Conservation (phyloP, 2,329 filamentous ascomycete genomes). For the Fusarium chuoi region DNA sequence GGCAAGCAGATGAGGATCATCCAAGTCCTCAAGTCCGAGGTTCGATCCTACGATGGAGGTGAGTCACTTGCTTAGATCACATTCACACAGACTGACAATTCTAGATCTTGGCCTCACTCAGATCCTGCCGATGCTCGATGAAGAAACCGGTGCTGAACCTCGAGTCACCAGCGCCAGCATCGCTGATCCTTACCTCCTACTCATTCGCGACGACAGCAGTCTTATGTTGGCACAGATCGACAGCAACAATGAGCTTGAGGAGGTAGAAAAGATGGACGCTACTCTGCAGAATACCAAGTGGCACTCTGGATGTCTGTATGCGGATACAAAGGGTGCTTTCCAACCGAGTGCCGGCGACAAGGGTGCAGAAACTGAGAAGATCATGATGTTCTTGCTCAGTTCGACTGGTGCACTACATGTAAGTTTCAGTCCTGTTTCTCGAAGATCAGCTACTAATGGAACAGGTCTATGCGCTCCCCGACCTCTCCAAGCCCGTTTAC, state of each 20-base stretch:
- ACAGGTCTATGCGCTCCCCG: conserved; percentile 80
- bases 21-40: conserved; percentile 86
- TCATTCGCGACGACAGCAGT: conserved; percentile 86
- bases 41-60: conserved; percentile 92
- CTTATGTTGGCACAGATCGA: conserved; percentile 83
- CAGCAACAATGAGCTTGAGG: conserved; percentile 82
- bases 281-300: conserved; percentile 73
- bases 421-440: conserved; percentile 49
- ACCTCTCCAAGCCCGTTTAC: conserved; percentile 77
- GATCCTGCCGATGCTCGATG: conserved; percentile 92
- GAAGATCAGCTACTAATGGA: background rate
- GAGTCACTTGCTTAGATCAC: conserved; percentile 50
- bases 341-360: conserved; percentile 53
- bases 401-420: conserved; percentile 80
- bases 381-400: conserved; percentile 81
- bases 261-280: conserved; percentile 73
- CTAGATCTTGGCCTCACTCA: conserved; percentile 88
- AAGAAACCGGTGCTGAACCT: conserved; percentile 84
- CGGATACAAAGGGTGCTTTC: conserved; percentile 70
- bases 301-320: conserved; percentile 85
- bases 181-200: conserved; percentile 83
- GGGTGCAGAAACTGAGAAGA: conserved; percentile 55
- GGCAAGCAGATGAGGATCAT: conserved; percentile 84
- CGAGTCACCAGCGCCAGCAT: conserved; percentile 84
- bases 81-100: conserved; percentile 23